Percentiles rank a stretch among this genome's conserved stretches.
Evolutionary conservation across 768 basidiomycete genomes (phyloP).

Genomic region (Trametes gibbosa): DNA sequence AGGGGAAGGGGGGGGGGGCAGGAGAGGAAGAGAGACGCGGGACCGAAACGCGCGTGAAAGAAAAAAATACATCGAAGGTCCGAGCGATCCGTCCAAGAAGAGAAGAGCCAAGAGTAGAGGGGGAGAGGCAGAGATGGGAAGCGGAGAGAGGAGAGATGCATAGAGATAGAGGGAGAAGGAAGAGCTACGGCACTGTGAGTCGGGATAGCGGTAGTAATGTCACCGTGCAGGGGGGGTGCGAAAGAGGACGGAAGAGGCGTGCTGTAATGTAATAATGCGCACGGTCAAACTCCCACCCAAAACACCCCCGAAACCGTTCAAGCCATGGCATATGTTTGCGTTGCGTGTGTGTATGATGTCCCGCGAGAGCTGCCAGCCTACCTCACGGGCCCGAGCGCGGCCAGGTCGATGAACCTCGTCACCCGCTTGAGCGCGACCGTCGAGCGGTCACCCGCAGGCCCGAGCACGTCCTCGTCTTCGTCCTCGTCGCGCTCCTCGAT

Average conservation of each 20-base stretch:
- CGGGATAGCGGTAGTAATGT: neutral
- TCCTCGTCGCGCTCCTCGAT: constrained; percentile 18
- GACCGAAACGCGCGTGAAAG: too few species aligned
- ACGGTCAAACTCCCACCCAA: neutral
- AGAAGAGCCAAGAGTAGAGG: neutral
- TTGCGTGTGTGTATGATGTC: neutral
- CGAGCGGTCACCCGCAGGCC: constrained; percentile 22
- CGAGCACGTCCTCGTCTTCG: constrained; percentile 19
- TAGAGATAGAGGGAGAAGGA: neutral
- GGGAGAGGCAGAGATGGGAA: neutral
- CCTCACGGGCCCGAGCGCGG: constrained; percentile 25
- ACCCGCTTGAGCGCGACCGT: constrained; percentile 70
- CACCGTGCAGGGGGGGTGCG: neutral
- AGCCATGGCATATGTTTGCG: neutral
- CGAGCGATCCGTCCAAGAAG: constrained; percentile 13
- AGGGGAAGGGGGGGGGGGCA: neutral
- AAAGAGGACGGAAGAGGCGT: too few species aligned
- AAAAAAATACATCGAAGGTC: constrained; percentile 17
- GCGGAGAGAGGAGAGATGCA: neutral
- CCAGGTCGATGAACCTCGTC: constrained; percentile 79
- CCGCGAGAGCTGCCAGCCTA: neutral
- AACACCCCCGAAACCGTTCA: neutral
- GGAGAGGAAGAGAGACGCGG: neutral
- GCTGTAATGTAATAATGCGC: neutral
- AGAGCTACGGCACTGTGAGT: neutral